Evolutionary conservation across 2,329 filamentous ascomycete genomes (phyloP).

Genomic region (Colletotrichum chlorophyti): DNA sequence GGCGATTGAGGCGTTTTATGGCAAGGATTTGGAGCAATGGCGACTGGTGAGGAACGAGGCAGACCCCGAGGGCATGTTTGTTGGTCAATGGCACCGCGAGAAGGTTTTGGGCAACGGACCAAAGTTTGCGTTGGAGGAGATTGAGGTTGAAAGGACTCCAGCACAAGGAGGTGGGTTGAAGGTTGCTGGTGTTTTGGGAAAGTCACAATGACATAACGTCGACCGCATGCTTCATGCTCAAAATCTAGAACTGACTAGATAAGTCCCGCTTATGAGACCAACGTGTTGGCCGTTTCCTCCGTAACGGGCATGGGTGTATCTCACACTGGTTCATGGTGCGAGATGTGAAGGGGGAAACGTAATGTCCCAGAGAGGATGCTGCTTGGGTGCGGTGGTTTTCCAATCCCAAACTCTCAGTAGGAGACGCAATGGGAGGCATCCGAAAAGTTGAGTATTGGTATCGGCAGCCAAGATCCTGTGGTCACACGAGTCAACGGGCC

Average conservation of each 20-base stretch:
- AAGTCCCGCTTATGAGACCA: background rate
- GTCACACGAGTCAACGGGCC: too few species aligned
- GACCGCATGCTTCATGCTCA: background rate
- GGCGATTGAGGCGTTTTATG: slow-evolving; percentile 71
- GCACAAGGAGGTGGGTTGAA: slow-evolving; percentile 13
- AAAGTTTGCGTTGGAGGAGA: slow-evolving; percentile 44
- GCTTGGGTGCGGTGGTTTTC: too few species aligned
- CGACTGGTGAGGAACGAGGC: slow-evolving; percentile 70
- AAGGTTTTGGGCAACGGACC: slow-evolving; percentile 58
- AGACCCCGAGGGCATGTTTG: slow-evolving; percentile 85
- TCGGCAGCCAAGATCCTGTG: too few species aligned
- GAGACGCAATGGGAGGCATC: too few species aligned
- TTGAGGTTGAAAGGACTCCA: slow-evolving; percentile 33
- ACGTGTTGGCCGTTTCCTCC: too few species aligned
- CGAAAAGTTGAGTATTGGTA: too few species aligned
- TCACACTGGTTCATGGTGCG: too few species aligned
- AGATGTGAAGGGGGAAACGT: too few species aligned
- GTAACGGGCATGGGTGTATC: too few species aligned
- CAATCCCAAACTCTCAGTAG: too few species aligned
- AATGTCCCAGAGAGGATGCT: too few species aligned
- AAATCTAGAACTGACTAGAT: background rate
- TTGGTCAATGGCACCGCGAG: slow-evolving; percentile 87
- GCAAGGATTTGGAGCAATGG: slow-evolving; percentile 70
- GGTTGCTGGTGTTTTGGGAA: background rate
- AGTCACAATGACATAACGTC: background rate